Evolutionary conservation across 2,329 filamentous ascomycete species (phyloP), one percentile per base, ranked within the genome.

Genomic region (Ceratocystis albifundus): DNA sequence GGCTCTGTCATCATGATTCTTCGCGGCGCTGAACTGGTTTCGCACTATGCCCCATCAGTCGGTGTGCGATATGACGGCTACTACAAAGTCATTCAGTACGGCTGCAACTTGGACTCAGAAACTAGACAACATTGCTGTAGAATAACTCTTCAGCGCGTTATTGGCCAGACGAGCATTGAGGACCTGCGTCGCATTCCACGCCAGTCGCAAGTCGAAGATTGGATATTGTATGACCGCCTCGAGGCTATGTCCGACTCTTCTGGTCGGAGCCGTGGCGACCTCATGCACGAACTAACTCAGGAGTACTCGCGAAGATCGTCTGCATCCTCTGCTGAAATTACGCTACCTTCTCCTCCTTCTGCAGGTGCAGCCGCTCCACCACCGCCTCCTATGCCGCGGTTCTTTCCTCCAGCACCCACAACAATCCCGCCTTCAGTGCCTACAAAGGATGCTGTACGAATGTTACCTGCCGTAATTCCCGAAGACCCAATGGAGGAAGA

Each of bases 41-140:
- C 82, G 66, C 74, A 77, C 1, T 76, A 79, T 66, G 80, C 82
- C 3, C 83, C 83, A 0, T 71, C 71, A 45, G 80, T 75, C 1
- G 83, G 83, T 1, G 71, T 85, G 32, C 75, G 83, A 68, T 85
- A 84, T 68, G 83, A 85, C 70, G 83, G 83, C 63, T 69, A 83
- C 81, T 84, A 83, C 71, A 77, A 72, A 2, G 73, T 84, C 55
- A 72, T 73, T 41, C 76, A 78, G 66, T 83, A 82, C 69, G 77
- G 79, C 5, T 73, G 75, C 53, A 79, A 76, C 61, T 71, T 76
- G 1, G 76, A 79, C 69, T 69, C 72, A 61, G 69, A 73, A 20
- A 76, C 74, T 46, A 75, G 77, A 2, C 71, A 75, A 3, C 77
- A 81, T 70, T 75, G 75, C 6, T 73, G 82, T 32, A 76, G 76